Evolutionary conservation across 2,329 filamentous ascomycete species (phyloP), one percentile per base, ranked within the genome.

Genomic region (Apiospora phragmitis): DNA sequence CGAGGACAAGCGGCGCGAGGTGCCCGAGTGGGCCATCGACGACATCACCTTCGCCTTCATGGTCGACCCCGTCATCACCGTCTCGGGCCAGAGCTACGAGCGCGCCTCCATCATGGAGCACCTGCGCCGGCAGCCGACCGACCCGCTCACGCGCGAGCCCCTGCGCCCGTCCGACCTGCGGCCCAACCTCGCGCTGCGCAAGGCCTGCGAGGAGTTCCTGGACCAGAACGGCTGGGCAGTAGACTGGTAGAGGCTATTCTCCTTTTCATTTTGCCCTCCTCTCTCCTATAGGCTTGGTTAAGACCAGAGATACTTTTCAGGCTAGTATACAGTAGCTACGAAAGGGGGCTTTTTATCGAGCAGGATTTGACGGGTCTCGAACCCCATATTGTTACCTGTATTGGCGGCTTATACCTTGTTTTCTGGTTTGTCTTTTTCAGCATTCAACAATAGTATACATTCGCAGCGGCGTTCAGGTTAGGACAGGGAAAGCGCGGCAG

Each of bases 81-180:
- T 93, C 77, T 95, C 92, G 1, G 96, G 96, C 16, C 93, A 95
- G 74, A 96, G 93, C 1, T 99, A 97, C 79, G 96, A 98, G 80
- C 89, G 95, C 55, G 87, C 93, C 0, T 93, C 93, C 21, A 92
- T 99, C 72, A 86, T 94, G 77, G 94, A 97, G 81, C 94, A 98
- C 79, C 85, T 99, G 35, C 92, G 92, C 76, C 87, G 92, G 29
- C 89, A 89, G 43, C 86, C 87, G 0, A 92, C 89, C 18, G 96
- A 99, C 79, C 96, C 96, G 0, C 81, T 98, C 45, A 98, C 95
- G 0, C 87, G 95, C 55, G 92, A 94, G 73, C 90, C 92, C 0
- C 85, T 98, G 67, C 82, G 82, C 0, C 85, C 89, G 0, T 83
- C 85, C 1, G 94, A 98, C 62, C 81, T 98, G 69, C 86, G 94